Evolutionary conservation across 179 eudicot genomes (phyloP).

Genomic region (Beta macrorhiza): DNA sequence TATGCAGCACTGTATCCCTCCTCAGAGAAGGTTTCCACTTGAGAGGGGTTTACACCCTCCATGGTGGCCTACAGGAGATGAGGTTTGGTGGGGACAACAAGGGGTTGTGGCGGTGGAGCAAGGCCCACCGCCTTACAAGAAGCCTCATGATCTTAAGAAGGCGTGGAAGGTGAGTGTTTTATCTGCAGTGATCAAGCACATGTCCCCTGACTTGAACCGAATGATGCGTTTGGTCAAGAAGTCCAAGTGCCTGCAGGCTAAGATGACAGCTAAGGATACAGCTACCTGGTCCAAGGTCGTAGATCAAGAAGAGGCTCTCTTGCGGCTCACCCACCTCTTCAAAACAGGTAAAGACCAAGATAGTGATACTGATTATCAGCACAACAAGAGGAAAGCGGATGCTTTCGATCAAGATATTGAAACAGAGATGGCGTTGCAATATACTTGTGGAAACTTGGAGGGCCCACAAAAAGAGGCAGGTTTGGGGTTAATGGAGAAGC

Average conservation of each 20-base stretch:
- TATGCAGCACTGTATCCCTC: constrained; percentile 55
- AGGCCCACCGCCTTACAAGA: constrained; percentile 55
- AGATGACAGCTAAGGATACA: constrained; percentile 59
- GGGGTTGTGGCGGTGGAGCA: constrained; percentile 42
- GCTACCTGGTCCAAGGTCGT: constrained; percentile 55
- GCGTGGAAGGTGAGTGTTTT: constrained; percentile 61
- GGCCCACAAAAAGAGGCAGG: constrained; percentile 23
- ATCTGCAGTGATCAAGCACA: constrained; percentile 50
- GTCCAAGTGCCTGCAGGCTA: constrained; percentile 54
- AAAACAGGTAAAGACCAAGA: constrained; percentile 22
- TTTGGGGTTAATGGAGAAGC: constrained; percentile 27
- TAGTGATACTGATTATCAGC: background rate
- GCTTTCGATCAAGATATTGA: constrained; percentile 9
- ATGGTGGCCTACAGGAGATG: constrained; percentile 59
- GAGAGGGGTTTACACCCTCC: constrained; percentile 55
- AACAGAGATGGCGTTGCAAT: background rate
- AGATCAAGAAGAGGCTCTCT: constrained; percentile 53
- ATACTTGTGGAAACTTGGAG: constrained; percentile 23
- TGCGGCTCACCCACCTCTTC: constrained; percentile 29
- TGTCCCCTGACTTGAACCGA: constrained; percentile 41
- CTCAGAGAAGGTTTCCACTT: constrained; percentile 53
- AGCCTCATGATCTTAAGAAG: constrained; percentile 65
- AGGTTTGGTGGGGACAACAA: constrained; percentile 64
- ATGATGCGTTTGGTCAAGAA: constrained; percentile 47
- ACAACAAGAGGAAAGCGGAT: constrained; percentile 23